Conservation (phyloP, 2,329 filamentous ascomycete species). For the Neofusicoccum laricinum region DNA sequence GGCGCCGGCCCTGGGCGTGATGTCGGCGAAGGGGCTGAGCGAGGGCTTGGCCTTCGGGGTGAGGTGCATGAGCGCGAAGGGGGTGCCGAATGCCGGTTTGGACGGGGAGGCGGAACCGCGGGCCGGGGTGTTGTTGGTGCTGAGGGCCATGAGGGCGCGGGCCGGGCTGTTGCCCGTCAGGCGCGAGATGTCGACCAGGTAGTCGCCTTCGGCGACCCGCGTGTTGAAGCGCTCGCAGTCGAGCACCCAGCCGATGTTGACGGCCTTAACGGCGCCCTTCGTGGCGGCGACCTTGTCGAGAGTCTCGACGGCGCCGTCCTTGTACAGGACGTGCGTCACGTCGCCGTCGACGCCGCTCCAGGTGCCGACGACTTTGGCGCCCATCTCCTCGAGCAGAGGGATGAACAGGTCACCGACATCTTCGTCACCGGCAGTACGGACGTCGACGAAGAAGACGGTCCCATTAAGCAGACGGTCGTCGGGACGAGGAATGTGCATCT, state of each 20-base stretch:
- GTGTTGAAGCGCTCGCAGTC: slow-evolving; percentile 49
- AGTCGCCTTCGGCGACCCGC: slow-evolving; percentile 31
- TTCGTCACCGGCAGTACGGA: slow-evolving; percentile 76
- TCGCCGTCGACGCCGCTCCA: slow-evolving; percentile 72
- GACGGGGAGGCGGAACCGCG: slow-evolving; percentile 30
- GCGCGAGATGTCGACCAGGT: slow-evolving; percentile 28
- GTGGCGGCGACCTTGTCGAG: slow-evolving; percentile 75
- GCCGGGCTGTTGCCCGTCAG: slow-evolving; percentile 19
- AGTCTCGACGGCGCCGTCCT: slow-evolving; percentile 78
- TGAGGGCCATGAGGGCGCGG: slow-evolving; percentile 17
- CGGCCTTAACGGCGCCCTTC: slow-evolving; percentile 67
- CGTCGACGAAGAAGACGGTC: slow-evolving; percentile 77
- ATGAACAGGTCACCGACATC: slow-evolving; percentile 65
- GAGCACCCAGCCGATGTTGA: slow-evolving; percentile 84
- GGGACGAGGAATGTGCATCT: slow-evolving; percentile 25
- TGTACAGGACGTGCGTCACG: slow-evolving; percentile 87
- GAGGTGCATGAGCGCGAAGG: slow-evolving; percentile 19
- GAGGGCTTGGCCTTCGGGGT: slow-evolving; percentile 24
- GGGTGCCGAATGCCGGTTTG: slow-evolving; percentile 21
- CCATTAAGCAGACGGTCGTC: slow-evolving; percentile 45
- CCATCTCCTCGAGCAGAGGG: slow-evolving; percentile 76
- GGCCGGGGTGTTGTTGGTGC: slow-evolving; percentile 18
- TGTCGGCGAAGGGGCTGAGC: slow-evolving; percentile 20
- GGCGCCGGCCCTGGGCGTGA: background rate
- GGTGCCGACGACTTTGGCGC: slow-evolving; percentile 71